Percentiles rank a stretch among this genome's conserved stretches.
Conservation (phyloP, 805 yeast genomes). For the Zygoascus bituminiphila region DNA sequence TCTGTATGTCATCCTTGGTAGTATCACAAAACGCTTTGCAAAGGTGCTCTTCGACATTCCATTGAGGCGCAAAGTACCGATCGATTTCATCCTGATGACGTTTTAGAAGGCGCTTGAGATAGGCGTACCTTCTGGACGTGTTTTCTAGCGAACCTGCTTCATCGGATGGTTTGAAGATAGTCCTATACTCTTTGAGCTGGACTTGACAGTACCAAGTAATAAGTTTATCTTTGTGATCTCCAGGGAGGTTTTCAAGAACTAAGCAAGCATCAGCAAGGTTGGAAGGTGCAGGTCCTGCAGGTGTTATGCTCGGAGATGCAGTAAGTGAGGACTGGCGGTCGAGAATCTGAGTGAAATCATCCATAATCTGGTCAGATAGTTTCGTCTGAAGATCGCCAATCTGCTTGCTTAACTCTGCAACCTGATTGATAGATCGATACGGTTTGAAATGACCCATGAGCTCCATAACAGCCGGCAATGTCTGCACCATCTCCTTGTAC, state of each 20-base stretch:
- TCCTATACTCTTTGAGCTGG: constrained; percentile 62
- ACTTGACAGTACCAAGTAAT: constrained; percentile 64
- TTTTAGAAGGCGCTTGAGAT: constrained; percentile 62
- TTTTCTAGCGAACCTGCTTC: constrained; percentile 96
- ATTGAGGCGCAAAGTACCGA: constrained; percentile 53
- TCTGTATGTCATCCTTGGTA: constrained; percentile 59
- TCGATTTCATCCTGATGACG: constrained; percentile 46
- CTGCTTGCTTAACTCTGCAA: constrained; percentile 54
- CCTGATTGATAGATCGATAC: constrained; percentile 75
- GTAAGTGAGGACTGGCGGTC: constrained; percentile 7
- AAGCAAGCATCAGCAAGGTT: constrained; percentile 53
- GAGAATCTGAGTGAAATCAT: constrained; percentile 47
- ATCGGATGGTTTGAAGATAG: constrained; percentile 69
- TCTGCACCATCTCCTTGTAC: constrained; percentile 46
- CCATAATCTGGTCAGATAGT: constrained; percentile 60
- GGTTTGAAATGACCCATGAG: constrained; percentile 65
- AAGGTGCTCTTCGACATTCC: constrained; percentile 63
- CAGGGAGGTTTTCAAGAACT: constrained; percentile 50
- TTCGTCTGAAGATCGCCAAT: constrained; percentile 52
- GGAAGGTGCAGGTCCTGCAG: constrained; percentile 9
- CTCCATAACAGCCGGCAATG: constrained; percentile 65
- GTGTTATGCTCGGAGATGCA: constrained; percentile 6
- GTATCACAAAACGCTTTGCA: constrained; percentile 54
- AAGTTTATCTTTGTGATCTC: constrained; percentile 48
- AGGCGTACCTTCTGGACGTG: constrained; percentile 69